phyloP scores from a whole-genome alignment of 1,284 basidiomycete genomes.

The Leccinum pachyderme region DNA sequence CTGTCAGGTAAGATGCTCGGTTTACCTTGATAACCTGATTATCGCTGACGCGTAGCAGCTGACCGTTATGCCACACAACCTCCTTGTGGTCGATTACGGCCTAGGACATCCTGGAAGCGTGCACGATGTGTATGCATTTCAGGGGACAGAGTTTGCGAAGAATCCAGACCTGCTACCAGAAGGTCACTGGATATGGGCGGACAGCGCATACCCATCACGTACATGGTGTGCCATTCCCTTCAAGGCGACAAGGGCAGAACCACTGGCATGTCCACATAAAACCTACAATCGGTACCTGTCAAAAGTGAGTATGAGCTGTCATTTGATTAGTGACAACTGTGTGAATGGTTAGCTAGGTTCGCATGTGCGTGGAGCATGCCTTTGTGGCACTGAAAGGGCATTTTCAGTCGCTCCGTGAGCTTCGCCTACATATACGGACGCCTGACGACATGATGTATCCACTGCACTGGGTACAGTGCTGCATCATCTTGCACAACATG shows the following conservation, averaged over 20 bases:
- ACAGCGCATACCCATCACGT: not conserved
- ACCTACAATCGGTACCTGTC: not conserved
- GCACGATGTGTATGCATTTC: not conserved
- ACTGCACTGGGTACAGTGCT: not conserved
- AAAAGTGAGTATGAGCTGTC: not conserved
- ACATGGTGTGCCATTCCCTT: not conserved
- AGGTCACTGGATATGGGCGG: not conserved
- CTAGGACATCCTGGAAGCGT: not conserved
- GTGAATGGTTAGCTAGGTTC: not conserved
- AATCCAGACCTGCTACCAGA: not conserved
- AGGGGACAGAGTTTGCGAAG: not conserved
- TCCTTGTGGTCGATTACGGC: not conserved
- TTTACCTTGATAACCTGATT: too few species aligned
- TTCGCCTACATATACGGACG: not conserved
- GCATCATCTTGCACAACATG: slow-evolving; percentile 6
- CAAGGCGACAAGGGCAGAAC: not conserved
- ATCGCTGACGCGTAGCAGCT: not conserved
- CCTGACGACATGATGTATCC: not conserved
- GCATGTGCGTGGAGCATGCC: not conserved
- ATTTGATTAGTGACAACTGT: too few species aligned
- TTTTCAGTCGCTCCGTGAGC: not conserved
- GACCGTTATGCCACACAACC: not conserved
- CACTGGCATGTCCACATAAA: not conserved
- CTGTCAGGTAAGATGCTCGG: too few species aligned
- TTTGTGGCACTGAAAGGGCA: not conserved